A percentile compares a stretch with the other conserved stretches of the same genome.
Evolutionary conservation across 2,329 filamentous ascomycete species (phyloP).

Genomic region (Sporothrix sp.): DNA sequence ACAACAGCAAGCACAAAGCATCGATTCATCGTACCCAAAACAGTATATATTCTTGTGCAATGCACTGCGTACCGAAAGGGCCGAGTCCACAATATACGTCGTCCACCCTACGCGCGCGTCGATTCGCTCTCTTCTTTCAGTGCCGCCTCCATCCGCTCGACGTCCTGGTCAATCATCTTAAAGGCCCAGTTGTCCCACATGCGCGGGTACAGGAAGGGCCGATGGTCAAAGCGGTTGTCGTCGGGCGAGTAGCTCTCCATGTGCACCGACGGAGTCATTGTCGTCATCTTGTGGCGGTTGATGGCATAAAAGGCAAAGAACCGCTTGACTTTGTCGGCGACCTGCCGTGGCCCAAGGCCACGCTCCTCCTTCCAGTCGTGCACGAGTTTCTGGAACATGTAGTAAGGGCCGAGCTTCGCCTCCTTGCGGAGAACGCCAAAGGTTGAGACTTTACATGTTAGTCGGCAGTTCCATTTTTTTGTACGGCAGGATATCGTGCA

Average conservation of each 20-base stretch:
- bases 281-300: constrained; percentile 58
- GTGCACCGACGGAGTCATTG: constrained; percentile 49
- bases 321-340: constrained; percentile 36
- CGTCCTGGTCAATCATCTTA: constrained; percentile 25
- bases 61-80: too few relatives aligned
- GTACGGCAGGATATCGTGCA: too few relatives aligned
- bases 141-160: constrained; percentile 22
- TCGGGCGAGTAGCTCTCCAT: constrained; percentile 30
- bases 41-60: too few relatives aligned
- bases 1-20: not conserved
- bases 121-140: not conserved
- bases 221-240: constrained; percentile 33
- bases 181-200: constrained; percentile 26
- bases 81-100: not conserved
- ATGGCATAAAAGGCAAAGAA: constrained; percentile 47
- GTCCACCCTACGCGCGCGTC: not conserved
- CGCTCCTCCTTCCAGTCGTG: constrained; percentile 34
- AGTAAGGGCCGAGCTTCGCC: constrained; percentile 36
- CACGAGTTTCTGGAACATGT: constrained; percentile 36
- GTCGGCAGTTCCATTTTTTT: too few relatives aligned
- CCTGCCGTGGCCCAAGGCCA: constrained; percentile 29
- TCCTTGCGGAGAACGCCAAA: constrained; percentile 34
- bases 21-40: not conserved
- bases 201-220: constrained; percentile 30
- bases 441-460: constrained; percentile 20